Evolutionary conservation across 768 basidiomycete species (phyloP), one percentile per base, ranked within the genome.

Genomic region (Leccinum incarnatum): DNA sequence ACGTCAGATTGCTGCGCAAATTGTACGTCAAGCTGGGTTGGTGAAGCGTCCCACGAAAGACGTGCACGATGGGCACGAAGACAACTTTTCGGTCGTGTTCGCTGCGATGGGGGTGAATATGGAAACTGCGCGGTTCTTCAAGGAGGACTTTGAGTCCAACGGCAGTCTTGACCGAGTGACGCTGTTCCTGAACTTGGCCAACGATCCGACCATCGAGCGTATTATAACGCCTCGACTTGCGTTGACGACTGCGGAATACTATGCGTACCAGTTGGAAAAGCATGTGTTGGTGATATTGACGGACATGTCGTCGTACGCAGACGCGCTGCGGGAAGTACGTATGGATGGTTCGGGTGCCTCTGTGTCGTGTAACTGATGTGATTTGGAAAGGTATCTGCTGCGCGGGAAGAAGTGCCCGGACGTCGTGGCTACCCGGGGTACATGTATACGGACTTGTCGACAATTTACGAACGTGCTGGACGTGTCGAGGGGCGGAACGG

Each of bases 41-140:
- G 97, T 99, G 69, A 95, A 94, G 77, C 82, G 95, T 49, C 96
- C 97, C 7, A 94, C 92, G 50, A 98, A 98, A 76, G 94, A 92
- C 68, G 95, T 96, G 15, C 95, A 95, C 69, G 97, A 99, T 70
- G 96, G 95, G 56, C 96, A 98, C 76, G 96, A 97, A 80, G 96
- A 99, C 79, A 99, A 99, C 77, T 99, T 99, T 83, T 96, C 94
- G 51, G 95, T 99, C 69, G 97, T 98, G 51, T 99, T 98, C 73
- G 97, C 95, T 57, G 97, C 97, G 42, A 98, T 99, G 97, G 97
- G 97, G 83, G 97, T 96, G 59, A 99, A 99, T 80, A 97, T 97
- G 95, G 97, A 99, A 76, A 98, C 97, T 6, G 97, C 97, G 51
- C 87, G 96, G 54, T 99, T 97, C 83, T 99, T 99, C 90, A 95